These are phyloP conservation scores for Arabidopsis suecica DNA, from an alignment of 345 rosid genomes.

Conservation along the genomic window DNA sequence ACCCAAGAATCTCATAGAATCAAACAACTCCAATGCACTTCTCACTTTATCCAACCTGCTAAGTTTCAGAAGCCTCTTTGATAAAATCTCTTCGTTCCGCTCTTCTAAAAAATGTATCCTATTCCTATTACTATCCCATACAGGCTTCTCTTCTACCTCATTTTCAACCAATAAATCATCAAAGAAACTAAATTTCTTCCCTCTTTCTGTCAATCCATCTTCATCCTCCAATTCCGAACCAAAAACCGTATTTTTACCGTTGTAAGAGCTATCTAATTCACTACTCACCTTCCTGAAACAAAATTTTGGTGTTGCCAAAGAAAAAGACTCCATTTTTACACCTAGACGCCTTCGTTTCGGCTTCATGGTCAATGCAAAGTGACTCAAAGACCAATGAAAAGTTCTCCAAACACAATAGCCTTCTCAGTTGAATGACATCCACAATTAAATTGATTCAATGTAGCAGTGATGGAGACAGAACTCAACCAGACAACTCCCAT, in stretches of 20 bases:
- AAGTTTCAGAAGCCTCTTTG: slow-evolving; percentile 68
- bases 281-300: slow-evolving; percentile 15
- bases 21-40: slow-evolving; percentile 65
- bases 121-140: slow-evolving; percentile 36
- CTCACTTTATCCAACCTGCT: slow-evolving; percentile 75
- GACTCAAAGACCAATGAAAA: slow-evolving; percentile 2
- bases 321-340: slow-evolving; percentile 17
- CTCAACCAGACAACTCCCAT: slow-evolving; percentile 47
- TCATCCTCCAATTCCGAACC: slow-evolving; percentile 3
- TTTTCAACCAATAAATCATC: slow-evolving; percentile 29
- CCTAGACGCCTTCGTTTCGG: slow-evolving; percentile 37
- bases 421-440: background rate
- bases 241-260: slow-evolving; percentile 15
- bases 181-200: slow-evolving; percentile 40
- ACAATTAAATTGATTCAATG: slow-evolving; percentile 33
- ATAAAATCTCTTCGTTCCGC: slow-evolving; percentile 62
- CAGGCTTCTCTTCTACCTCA: slow-evolving; percentile 26
- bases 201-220: slow-evolving; percentile 13
- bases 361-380: slow-evolving; percentile 39
- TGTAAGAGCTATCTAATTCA: slow-evolving; percentile 8
- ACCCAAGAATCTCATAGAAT: slow-evolving; percentile 62
- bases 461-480: slow-evolving; percentile 26
- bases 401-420: background rate
- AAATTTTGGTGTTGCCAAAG: background rate
- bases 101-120: slow-evolving; percentile 68